Evolutionary conservation across 1,284 basidiomycete species (phyloP).

Genomic region (Phellopilus nigrolimitatus): DNA sequence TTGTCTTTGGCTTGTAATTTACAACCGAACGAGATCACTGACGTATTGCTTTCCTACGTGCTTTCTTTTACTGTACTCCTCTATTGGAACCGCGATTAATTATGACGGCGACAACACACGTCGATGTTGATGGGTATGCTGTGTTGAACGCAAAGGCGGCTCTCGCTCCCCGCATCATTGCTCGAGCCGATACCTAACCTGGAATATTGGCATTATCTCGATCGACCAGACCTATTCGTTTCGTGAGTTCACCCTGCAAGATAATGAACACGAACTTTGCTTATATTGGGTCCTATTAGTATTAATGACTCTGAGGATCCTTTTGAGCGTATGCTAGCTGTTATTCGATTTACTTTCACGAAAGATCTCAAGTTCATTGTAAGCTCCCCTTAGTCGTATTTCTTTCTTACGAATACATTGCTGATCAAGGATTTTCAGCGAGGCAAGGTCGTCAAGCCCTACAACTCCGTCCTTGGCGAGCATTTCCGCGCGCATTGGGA

Average conservation of each 20-base stretch:
- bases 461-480: conserved; percentile 91
- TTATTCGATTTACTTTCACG: conserved; percentile 84
- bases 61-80: no score
- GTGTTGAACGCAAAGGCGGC: conserved; percentile 48
- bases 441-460: conserved; percentile 91
- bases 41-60: conserved; percentile 12
- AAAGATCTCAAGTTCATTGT: conserved; percentile 96
- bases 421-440: conserved; percentile 44
- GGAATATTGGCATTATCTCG: conserved; percentile 94
- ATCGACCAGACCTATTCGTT: conserved; percentile 89
- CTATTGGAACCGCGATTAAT: no score
- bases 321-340: conserved; percentile 89
- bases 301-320: conserved; percentile 90
- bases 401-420: background rate
- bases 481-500: conserved; percentile 90
- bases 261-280: conserved; percentile 9
- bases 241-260: conserved; percentile 51
- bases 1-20: no score
- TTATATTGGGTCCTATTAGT: conserved; percentile 31
- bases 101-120: no score
- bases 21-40: background rate
- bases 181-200: conserved; percentile 91
- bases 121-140: conserved; percentile 8
- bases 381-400: conserved; percentile 30
- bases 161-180: conserved; percentile 85